Evolutionary conservation across 2,329 filamentous ascomycete genomes (phyloP).

Genomic region (Fusarium veterinarium): DNA sequence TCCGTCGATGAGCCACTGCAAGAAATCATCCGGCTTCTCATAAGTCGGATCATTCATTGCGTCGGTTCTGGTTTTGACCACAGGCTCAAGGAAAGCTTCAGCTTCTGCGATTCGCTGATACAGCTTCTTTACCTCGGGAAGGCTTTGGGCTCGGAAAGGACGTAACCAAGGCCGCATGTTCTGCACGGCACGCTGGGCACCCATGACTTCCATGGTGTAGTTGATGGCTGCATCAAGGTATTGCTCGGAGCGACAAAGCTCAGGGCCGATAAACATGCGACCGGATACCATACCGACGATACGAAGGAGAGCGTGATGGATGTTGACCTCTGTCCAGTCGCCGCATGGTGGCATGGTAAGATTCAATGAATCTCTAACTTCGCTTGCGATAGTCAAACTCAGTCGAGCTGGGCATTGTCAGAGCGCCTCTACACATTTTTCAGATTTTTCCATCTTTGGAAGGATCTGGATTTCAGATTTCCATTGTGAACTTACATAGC

Average conservation of each 20-base stretch:
- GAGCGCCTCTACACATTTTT: background rate
- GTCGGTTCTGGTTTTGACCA: background rate
- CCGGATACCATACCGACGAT: constrained; percentile 5
- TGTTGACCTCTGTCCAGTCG: background rate
- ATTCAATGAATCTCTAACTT: background rate
- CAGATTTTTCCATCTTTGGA: too few species aligned
- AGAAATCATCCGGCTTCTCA: background rate
- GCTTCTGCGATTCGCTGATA: background rate
- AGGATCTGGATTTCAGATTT: fast-evolving
- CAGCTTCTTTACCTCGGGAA: background rate
- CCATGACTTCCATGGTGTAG: constrained; percentile 2
- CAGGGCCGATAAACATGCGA: background rate
- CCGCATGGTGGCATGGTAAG: background rate
- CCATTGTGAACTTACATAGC: background rate
- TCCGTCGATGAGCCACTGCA: background rate
- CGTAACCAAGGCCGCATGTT: background rate
- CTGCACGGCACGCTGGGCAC: background rate
- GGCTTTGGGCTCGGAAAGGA: fast-evolving
- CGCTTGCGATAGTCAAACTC: background rate
- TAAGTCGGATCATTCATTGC: background rate
- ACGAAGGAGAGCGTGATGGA: background rate
- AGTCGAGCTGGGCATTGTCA: background rate
- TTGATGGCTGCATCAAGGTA: background rate
- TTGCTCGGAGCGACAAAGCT: constrained; percentile 1
- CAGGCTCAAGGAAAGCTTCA: background rate